Evolutionary conservation across 2,329 filamentous ascomycete species (phyloP), one percentile per base, ranked within the genome.

Genomic region (Fusarium austroafricanum): DNA sequence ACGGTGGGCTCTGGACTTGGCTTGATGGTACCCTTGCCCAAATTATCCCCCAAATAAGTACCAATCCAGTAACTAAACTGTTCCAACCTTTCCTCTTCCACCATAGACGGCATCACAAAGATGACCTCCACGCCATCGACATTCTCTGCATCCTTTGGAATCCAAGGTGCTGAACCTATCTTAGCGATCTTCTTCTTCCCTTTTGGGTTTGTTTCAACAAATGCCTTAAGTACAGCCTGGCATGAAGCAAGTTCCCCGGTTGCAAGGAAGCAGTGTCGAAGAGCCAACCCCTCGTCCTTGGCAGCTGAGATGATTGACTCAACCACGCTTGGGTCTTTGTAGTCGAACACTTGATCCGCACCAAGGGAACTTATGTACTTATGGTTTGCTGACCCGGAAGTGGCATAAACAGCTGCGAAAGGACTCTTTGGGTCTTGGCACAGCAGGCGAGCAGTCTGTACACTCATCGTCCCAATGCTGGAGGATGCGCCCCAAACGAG

Each of bases 401-500:
- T 80, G 9, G 81, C 80, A 29, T 83, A 83, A 6, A 83, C 81
- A 4, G 79, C 78, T 1, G 75, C 76, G 40, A 80, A 73, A 18
- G 74, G 52, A 51, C 79, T 78, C 21, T 44, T 50, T 2, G 7
- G 56, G 53, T 81, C 73, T 11, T 79, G 69, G 2, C 78, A 76
- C 17, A 83, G 61, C 6, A 80, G 4, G 5, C 75, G 74, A 10
- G 77, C 80, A 4, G 52, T 76, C 61, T 83, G 81, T 6, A 83
- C 80, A 1, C 79, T 79, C 78, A 83, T 81, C 0, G 77, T 80
- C 3, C 81, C 82, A 3, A 83, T 78, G 43, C 82, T 83, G 1
- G 80, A 82, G 11, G 80, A 81, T 6, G 78, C 81, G 2, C 82
- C 81, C 82, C 81, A 83, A 31, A 83, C 75, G 0, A 83, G 50